Conservation (phyloP, 2,329 filamentous ascomycete species). For the Fusarium albosuccineum region DNA sequence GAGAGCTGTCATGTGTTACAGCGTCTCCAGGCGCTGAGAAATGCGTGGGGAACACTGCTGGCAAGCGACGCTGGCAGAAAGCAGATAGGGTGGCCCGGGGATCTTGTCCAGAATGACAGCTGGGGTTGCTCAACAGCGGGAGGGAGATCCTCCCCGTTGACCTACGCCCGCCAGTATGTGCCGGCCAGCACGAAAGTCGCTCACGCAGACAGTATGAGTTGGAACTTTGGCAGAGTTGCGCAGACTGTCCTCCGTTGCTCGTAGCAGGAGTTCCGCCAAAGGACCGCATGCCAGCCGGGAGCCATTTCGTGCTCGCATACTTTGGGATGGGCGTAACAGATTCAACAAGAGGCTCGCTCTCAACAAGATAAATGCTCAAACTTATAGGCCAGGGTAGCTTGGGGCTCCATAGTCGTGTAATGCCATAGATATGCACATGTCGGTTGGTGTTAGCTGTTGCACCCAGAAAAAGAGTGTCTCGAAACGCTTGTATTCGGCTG, state of each 20-base stretch:
- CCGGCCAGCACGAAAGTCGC: conserved; percentile 28
- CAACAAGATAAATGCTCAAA: conserved; percentile 27
- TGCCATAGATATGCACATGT: conserved; percentile 31
- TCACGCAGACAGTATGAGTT: conserved; percentile 21
- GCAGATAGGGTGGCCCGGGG: conserved; percentile 31
- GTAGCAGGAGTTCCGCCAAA: conserved; percentile 26
- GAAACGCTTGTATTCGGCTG: conserved; percentile 32
- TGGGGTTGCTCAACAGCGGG: conserved; percentile 41
- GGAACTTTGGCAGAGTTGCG: conserved; percentile 7
- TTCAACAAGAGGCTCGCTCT: conserved; percentile 11
- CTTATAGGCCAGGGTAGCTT: conserved; percentile 27
- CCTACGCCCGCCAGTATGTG: conserved; percentile 25
- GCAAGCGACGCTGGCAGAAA: conserved; percentile 36
- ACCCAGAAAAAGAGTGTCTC: conserved; percentile 15
- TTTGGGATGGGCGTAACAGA: conserved; percentile 14
- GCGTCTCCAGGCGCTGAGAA: conserved; percentile 18
- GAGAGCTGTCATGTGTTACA: conserved; percentile 40
- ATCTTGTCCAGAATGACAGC: conserved; percentile 39
- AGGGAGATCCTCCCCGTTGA: conserved; percentile 37
- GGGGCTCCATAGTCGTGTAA: conserved; percentile 32
- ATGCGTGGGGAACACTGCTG: conserved; percentile 28
- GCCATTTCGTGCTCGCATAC: conserved; percentile 22
- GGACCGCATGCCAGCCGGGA: conserved; percentile 27
- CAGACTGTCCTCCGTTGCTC: conserved; percentile 24
- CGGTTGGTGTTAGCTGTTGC: conserved; percentile 33